Evolutionary conservation across 495 filamentous ascomycete species (phyloP).

Genomic region (Platismatia glauca): DNA sequence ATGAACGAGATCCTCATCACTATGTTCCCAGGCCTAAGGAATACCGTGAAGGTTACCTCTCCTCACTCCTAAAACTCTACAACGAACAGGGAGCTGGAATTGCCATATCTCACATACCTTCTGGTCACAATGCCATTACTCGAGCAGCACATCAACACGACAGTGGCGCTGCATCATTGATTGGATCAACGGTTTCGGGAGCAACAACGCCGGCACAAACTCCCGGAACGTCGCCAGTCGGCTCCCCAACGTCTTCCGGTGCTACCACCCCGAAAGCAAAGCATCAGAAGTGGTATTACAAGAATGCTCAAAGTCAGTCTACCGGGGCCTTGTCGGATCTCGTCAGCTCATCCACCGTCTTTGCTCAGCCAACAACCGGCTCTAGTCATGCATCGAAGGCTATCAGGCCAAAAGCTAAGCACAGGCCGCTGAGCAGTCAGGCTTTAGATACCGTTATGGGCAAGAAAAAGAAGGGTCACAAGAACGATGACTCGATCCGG

Average conservation of each 20-base stretch:
- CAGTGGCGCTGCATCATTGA: conserved; percentile 1
- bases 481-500: conserved; percentile 50
- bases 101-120: conserved; percentile 23
- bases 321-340: conserved; percentile 44
- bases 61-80: conserved; percentile 70
- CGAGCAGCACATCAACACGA: conserved; percentile 11
- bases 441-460: conserved; percentile 38
- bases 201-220: conserved; percentile 8
- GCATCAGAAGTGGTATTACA: conserved; percentile 58
- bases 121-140: conserved; percentile 11
- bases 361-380: conserved; percentile 32
- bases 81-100: conserved; percentile 31
- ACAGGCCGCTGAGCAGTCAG: conserved; percentile 34
- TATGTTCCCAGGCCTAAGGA: conserved; percentile 60
- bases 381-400: conserved; percentile 22
- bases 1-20: conserved; percentile 51
- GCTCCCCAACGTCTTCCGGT: conserved; percentile 39
- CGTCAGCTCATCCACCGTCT: conserved; percentile 47
- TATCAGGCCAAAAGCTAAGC: conserved; percentile 27
- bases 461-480: conserved; percentile 35
- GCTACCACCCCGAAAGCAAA: conserved; percentile 37
- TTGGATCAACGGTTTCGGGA: conserved; percentile 3
- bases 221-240: conserved; percentile 28
- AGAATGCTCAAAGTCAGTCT: conserved; percentile 43
- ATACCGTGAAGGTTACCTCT: conserved; percentile 69